A percentile compares a stretch with the other conserved stretches of the same genome.
These are phyloP conservation scores for Lasiosphaeris hirsuta DNA, from an alignment of 495 filamentous ascomycete species.

Conservation along the genomic window DNA sequence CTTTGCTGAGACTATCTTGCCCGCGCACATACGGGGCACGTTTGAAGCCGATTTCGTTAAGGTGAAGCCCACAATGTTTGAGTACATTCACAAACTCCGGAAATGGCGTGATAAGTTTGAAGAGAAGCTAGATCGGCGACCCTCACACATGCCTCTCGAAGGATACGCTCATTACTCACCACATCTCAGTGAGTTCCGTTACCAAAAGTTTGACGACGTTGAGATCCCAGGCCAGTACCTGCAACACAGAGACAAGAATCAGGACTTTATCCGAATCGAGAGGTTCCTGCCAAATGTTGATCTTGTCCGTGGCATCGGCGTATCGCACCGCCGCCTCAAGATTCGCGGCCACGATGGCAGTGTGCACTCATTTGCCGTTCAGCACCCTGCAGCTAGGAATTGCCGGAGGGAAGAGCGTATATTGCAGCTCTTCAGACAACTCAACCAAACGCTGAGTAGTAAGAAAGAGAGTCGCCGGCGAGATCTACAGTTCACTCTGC, in stretches of 20 bases:
- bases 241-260: slow-evolving; percentile 95
- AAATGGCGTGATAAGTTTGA: slow-evolving; percentile 98
- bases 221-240: slow-evolving; percentile 97
- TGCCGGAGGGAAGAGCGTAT: slow-evolving; percentile 93
- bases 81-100: slow-evolving; percentile 95
- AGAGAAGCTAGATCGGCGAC: slow-evolving; percentile 90
- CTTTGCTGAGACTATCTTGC: slow-evolving; percentile 94
- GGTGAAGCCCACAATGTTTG: slow-evolving; percentile 90
- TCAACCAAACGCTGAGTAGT: slow-evolving; percentile 84
- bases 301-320: slow-evolving; percentile 79
- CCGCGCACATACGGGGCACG: slow-evolving; percentile 83
- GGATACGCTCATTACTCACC: slow-evolving; percentile 61
- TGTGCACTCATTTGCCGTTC: slow-evolving; percentile 89
- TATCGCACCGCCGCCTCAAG: slow-evolving; percentile 87
- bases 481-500: slow-evolving; percentile 93
- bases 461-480: slow-evolving; percentile 91
- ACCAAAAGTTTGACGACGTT: slow-evolving; percentile 97
- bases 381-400: slow-evolving; percentile 88
- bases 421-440: slow-evolving; percentile 93
- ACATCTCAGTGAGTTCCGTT: slow-evolving; percentile 91
- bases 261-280: slow-evolving; percentile 95
- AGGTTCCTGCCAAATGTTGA: slow-evolving; percentile 93
- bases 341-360: slow-evolving; percentile 98
- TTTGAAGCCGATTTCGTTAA: slow-evolving; percentile 95
- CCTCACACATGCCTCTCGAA: slow-evolving; percentile 67